Base-by-base conservation (phyloP, 192 early-diverging fungal genomes). In the Endogone sp. region DNA sequence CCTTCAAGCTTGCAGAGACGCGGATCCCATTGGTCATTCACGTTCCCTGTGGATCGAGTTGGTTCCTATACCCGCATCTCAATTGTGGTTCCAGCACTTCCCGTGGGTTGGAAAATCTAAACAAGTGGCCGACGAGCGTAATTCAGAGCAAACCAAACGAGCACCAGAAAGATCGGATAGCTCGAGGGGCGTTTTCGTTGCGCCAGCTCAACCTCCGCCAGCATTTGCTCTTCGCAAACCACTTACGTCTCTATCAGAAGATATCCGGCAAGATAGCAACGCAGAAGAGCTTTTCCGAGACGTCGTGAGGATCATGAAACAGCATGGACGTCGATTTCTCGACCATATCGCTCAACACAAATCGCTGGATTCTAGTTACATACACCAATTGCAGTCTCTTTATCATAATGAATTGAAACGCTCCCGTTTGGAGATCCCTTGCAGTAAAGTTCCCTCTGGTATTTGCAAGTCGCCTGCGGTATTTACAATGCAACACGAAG, bases 41-140 rank as follows among this genome's bases (percentile, higher is more conserved):
- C 24, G 60, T 3, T 56, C 64, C 2, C 61, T 81, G 10, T 82
- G 83, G 83, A 72, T 68, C 49, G 74, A 82, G 60, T 26, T 82
- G 6, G 60, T 82, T 0, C n/a, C 71, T 21, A 29, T 64, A 1
- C 61, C 69, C 25, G 24, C 60, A n/a, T 21, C 66, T 11, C 24
- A 59, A 22, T 26, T 22, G 0, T 62, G 28, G 29, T 72, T 76
- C 29, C 4, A 58, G 54, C 56, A 44, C 55, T 13, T 64, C 28
- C 63, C 28, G 8, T 64, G 28, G 32, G 30, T 32, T 16, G 63
- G 29, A 10, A 29, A 64, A 64, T 23, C 25, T 4, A 23, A 31
- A 25, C 26, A 32, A 69, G 77, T 9, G 55, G 65, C 0, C 37
- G 67, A 4, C 32, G 77, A 54, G 70, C 68, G 44, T 68, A 71